A percentile compares a stretch with the other conserved stretches of the same genome.
Evolutionary conservation across 305 asterid genomes (phyloP).

Genomic region (Ilex paraguariensis): DNA sequence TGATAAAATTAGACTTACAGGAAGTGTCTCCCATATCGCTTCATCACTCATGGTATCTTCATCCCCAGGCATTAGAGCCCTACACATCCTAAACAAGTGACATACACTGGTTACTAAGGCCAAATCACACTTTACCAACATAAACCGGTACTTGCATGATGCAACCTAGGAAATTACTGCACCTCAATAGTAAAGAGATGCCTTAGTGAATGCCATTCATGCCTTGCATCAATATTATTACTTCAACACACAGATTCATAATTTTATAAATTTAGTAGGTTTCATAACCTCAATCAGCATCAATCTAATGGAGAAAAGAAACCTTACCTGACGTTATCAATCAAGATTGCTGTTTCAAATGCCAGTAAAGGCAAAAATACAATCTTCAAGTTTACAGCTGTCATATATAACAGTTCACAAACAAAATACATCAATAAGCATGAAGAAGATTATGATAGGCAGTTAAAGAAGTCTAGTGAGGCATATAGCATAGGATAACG

Average conservation of each 20-base stretch:
- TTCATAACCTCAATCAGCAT: not conserved
- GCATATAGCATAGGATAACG: not conserved
- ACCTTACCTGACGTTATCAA: slow-evolving; percentile 77
- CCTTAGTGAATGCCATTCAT: too few relatives aligned
- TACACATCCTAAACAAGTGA: slow-evolving; percentile 69
- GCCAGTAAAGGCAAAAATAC: slow-evolving; percentile 86
- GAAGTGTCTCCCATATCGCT: slow-evolving; percentile 96
- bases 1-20: slow-evolving; percentile 48
- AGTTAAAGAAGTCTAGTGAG: not conserved
- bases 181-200: too few relatives aligned
- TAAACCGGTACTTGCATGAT: not conserved
- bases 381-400: slow-evolving; percentile 91
- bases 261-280: too few relatives aligned
- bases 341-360: slow-evolving; percentile 75
- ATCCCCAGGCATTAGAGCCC: slow-evolving; percentile 94
- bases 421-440: slow-evolving; percentile 14
- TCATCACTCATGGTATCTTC: slow-evolving; percentile 84
- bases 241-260: too few relatives aligned
- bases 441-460: too few relatives aligned
- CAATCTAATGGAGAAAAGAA: slow-evolving; percentile 11
- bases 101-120: slow-evolving; percentile 16
- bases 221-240: too few relatives aligned
- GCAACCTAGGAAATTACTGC: not conserved
- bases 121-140: not conserved
- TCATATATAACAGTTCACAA: slow-evolving; percentile 24